Conservation (phyloP, 2,329 filamentous ascomycete species). For the Neobulgaria alba region DNA sequence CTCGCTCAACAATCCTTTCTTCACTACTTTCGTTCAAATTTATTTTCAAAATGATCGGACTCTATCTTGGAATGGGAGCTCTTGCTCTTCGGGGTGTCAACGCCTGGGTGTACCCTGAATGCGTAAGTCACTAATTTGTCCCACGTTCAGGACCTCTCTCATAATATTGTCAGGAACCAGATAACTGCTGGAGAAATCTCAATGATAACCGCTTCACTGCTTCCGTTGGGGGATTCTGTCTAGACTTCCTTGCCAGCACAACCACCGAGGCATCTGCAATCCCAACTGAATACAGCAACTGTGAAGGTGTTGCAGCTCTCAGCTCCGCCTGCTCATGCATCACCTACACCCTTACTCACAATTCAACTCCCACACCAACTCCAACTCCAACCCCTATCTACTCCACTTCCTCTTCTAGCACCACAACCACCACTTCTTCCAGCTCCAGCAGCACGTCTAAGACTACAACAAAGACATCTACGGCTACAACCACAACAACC, state of each 20-base stretch:
- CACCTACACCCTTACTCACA: slow-evolving; percentile 5
- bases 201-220: slow-evolving; percentile 28
- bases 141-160: too few species aligned
- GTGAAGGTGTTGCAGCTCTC: slow-evolving; percentile 10
- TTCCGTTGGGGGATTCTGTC: slow-evolving; percentile 28
- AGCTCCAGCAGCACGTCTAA: neutral
- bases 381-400: neutral
- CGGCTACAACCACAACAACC: neutral
- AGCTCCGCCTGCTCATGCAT: slow-evolving; percentile 7
- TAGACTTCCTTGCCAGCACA: slow-evolving; percentile 27
- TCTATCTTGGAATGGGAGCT: slow-evolving; percentile 10
- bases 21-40: neutral
- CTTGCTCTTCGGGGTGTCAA: slow-evolving; percentile 13
- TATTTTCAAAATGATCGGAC: slow-evolving; percentile 12
- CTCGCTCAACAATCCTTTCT: neutral
- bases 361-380: neutral
- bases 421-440: neutral
- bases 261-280: slow-evolving; percentile 21
- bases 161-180: slow-evolving; percentile 19
- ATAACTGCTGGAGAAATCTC: slow-evolving; percentile 32
- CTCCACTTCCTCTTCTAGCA: slow-evolving; percentile 2
- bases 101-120: slow-evolving; percentile 18
- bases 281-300: slow-evolving; percentile 29
- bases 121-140: too few species aligned
- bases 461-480: neutral